phyloP scores from a whole-genome alignment of 1,284 basidiomycete species.

The Ustilago vetiveriae region DNA sequence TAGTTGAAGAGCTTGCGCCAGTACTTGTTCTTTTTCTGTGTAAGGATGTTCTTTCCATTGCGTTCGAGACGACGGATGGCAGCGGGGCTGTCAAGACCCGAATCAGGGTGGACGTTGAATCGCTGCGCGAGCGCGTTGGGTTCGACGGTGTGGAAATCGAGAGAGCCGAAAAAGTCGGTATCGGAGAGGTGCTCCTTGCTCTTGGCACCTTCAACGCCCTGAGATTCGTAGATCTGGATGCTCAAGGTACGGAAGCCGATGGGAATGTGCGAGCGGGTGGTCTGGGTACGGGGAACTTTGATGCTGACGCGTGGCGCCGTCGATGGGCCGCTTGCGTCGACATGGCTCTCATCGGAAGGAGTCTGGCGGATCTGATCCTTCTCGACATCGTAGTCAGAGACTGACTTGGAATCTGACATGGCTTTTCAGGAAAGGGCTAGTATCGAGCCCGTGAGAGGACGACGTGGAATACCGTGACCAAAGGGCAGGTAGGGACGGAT shows the following conservation, averaged over 20 bases:
- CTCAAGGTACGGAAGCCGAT: slow-evolving; percentile 60
- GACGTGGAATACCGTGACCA: slow-evolving; percentile 18
- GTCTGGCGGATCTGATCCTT: slow-evolving; percentile 26
- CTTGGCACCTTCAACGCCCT: slow-evolving; percentile 29
- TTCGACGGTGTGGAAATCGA: slow-evolving; percentile 73
- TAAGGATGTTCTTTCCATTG: slow-evolving; percentile 71
- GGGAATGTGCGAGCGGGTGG: slow-evolving; percentile 43
- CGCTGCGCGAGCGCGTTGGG: slow-evolving; percentile 71
- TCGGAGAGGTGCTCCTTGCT: slow-evolving; percentile 37
- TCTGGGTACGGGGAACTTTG: slow-evolving; percentile 43
- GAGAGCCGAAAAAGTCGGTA: slow-evolving; percentile 49
- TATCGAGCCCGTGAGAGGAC: slow-evolving; percentile 12
- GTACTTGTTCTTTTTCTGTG: slow-evolving; percentile 70
- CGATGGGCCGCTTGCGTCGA: slow-evolving; percentile 11
- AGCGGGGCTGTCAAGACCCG: slow-evolving; percentile 72
- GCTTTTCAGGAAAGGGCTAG: slow-evolving; percentile 3
- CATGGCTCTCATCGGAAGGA: slow-evolving; percentile 20
- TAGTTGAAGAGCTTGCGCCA: slow-evolving; percentile 72
- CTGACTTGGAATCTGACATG: slow-evolving; percentile 35
- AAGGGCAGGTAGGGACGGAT: slow-evolving; percentile 1
- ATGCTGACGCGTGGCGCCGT: slow-evolving; percentile 30
- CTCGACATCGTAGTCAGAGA: slow-evolving; percentile 36
- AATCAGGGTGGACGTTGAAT: slow-evolving; percentile 69
- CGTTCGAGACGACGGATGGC: slow-evolving; percentile 70
- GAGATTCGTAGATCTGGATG: slow-evolving; percentile 56